phyloP scores from a whole-genome alignment of 2,329 filamentous ascomycete species.

The Pseudogymnoascus sp. region DNA sequence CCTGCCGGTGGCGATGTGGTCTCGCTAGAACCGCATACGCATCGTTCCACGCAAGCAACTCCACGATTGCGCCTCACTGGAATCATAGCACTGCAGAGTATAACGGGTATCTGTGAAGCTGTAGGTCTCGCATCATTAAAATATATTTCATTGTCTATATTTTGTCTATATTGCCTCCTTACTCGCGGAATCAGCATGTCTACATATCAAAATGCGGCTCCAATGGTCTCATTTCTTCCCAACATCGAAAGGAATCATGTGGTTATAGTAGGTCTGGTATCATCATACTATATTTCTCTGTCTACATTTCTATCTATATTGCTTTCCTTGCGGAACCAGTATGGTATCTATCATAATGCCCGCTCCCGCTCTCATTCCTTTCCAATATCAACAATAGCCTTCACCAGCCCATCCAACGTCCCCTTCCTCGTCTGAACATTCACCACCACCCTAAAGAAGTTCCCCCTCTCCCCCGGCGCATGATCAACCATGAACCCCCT shows the following conservation, averaged over 20 bases:
- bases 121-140: not conserved
- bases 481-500: conserved; percentile 60
- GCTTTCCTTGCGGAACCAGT: not conserved
- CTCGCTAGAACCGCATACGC: not conserved
- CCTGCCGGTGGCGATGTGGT: conserved; percentile 1
- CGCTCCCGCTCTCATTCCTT: not conserved
- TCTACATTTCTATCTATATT: not conserved
- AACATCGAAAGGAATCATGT: too few species aligned
- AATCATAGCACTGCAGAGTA: not conserved
- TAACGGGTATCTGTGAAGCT: not conserved
- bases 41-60: not conserved
- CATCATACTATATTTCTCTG: not conserved
- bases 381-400: conserved; percentile 40
- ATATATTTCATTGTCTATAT: not conserved
- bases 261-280: not conserved
- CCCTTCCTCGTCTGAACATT: conserved; percentile 51
- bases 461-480: conserved; percentile 45
- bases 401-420: conserved; percentile 55
- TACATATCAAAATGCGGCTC: too few species aligned
- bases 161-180: not conserved
- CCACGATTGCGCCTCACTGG: not conserved
- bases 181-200: too few species aligned
- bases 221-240: too few species aligned
- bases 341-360: not conserved
- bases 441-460: conserved; percentile 62